Conservation (phyloP, 2,329 filamentous ascomycete genomes). For the Plectosphaerella cucumerina region DNA sequence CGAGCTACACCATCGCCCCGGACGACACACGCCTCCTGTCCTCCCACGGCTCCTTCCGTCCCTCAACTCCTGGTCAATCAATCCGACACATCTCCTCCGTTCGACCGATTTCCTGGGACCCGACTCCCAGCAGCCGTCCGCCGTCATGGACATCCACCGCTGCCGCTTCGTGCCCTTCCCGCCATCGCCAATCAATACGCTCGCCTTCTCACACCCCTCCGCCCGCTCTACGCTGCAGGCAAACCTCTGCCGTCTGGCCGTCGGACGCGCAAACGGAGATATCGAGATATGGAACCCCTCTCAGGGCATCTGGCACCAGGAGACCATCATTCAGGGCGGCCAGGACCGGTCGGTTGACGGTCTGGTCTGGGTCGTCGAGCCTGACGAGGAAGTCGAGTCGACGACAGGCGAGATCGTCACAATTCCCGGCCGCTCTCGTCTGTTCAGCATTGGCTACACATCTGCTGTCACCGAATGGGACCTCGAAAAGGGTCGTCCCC, state of each 20-base stretch:
- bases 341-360: slow-evolving; percentile 86
- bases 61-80: no score
- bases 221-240: slow-evolving; percentile 41
- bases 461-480: slow-evolving; percentile 95
- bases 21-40: no score
- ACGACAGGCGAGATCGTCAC: neutral
- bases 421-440: slow-evolving; percentile 52
- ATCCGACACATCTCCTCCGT: no score
- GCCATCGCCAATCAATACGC: slow-evolving; percentile 85
- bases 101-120: no score
- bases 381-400: slow-evolving; percentile 63
- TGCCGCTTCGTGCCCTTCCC: slow-evolving; percentile 94
- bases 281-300: slow-evolving; percentile 97
- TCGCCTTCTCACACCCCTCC: slow-evolving; percentile 82
- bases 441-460: slow-evolving; percentile 96
- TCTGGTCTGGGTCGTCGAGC: slow-evolving; percentile 85
- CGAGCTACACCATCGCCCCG: no score
- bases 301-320: slow-evolving; percentile 81
- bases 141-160: slow-evolving; percentile 87
- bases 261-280: slow-evolving; percentile 90
- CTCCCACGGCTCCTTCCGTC: no score
- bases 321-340: slow-evolving; percentile 78
- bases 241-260: slow-evolving; percentile 68
- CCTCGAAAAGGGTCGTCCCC: slow-evolving; percentile 70
- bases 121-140: neutral